phyloP scores from a whole-genome alignment of 202 grass and related monocot genomes.

The Panicum hallii region DNA sequence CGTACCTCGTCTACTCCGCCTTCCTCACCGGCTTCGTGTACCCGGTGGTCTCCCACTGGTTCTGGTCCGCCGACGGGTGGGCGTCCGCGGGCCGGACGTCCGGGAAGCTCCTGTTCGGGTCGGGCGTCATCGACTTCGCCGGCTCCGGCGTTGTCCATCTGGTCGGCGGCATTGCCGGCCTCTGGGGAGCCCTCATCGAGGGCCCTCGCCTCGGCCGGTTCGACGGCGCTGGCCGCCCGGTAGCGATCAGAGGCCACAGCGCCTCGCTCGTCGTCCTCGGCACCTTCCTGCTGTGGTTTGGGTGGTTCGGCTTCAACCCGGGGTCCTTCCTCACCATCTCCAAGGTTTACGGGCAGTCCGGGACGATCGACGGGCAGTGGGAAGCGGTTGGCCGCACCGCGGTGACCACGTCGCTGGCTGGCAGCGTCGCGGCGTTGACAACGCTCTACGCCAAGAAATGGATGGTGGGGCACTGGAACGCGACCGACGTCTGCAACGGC shows the following conservation, averaged over 20 bases:
- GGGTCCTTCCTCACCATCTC: constrained; percentile 72
- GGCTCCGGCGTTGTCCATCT: constrained; percentile 76
- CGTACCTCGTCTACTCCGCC: constrained; percentile 82
- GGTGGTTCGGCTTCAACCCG: constrained; percentile 82
- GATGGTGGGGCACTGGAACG: constrained; percentile 72
- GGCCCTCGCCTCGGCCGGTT: constrained; percentile 72
- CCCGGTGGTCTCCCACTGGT: constrained; percentile 79
- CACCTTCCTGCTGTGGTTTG: constrained; percentile 82
- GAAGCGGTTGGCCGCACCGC: constrained; percentile 73
- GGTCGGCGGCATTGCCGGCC: constrained; percentile 71
- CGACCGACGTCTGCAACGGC: constrained; percentile 79
- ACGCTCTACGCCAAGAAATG: constrained; percentile 68
- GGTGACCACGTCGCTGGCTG: constrained; percentile 76
- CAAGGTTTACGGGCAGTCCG: constrained; percentile 57
- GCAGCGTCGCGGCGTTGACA: constrained; percentile 68
- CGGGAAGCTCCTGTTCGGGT: constrained; percentile 56
- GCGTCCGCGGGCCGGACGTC: constrained; percentile 51
- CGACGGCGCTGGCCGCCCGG: constrained; percentile 41
- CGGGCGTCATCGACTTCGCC: constrained; percentile 78
- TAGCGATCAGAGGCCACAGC: constrained; percentile 63
- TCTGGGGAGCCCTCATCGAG: constrained; percentile 81
- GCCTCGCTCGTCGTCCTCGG: constrained; percentile 82
- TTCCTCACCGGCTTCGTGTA: constrained; percentile 91
- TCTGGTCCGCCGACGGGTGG: constrained; percentile 81
- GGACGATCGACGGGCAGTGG: constrained; percentile 72